A percentile compares a stretch with the other conserved stretches of the same genome.
Evolutionary conservation across 2,329 filamentous ascomycete genomes (phyloP).

Genomic region (Fusarium sp.): DNA sequence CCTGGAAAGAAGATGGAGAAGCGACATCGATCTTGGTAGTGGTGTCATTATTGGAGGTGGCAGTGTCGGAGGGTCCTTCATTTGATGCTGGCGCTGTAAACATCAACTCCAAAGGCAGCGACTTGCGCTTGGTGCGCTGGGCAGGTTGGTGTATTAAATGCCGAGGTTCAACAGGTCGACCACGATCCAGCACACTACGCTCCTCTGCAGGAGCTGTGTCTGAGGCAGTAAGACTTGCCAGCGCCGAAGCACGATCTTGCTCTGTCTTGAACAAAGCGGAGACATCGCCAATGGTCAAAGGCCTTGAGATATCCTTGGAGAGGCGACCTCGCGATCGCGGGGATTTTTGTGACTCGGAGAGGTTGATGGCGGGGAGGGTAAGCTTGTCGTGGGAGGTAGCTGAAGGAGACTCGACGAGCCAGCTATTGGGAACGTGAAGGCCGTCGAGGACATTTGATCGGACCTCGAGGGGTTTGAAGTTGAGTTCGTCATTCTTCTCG

Average conservation of each 20-base stretch:
- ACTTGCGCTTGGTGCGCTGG: constrained; percentile 14
- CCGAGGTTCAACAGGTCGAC: constrained; percentile 17
- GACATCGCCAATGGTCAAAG: constrained; percentile 3
- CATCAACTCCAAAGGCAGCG: constrained; percentile 21
- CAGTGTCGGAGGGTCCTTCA: neutral
- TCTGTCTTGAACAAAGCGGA: neutral
- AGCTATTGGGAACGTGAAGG: constrained; percentile 16
- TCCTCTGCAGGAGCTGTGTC: neutral
- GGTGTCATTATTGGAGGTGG: neutral
- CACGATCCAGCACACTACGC: constrained; percentile 16
- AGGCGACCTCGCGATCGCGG: neutral
- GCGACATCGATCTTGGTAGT: constrained; percentile 1
- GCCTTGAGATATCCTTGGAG: neutral
- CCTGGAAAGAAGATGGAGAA: constrained; percentile 1
- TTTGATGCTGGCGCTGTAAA: constrained; percentile 2
- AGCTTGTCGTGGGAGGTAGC: neutral
- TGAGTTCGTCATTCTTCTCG: neutral
- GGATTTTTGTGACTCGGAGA: neutral
- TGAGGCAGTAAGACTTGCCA: neutral
- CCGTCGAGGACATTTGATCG: constrained; percentile 18
- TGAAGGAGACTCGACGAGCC: constrained; percentile 13
- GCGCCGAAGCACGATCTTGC: constrained; percentile 5
- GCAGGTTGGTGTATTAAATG: constrained; percentile 26
- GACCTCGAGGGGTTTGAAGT: constrained; percentile 20
- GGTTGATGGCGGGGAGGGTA: constrained; percentile 8